A percentile compares a stretch with the other conserved stretches of the same genome.
Evolutionary conservation across 768 basidiomycete species (phyloP).

Genomic region (Tephrocybe rancida): DNA sequence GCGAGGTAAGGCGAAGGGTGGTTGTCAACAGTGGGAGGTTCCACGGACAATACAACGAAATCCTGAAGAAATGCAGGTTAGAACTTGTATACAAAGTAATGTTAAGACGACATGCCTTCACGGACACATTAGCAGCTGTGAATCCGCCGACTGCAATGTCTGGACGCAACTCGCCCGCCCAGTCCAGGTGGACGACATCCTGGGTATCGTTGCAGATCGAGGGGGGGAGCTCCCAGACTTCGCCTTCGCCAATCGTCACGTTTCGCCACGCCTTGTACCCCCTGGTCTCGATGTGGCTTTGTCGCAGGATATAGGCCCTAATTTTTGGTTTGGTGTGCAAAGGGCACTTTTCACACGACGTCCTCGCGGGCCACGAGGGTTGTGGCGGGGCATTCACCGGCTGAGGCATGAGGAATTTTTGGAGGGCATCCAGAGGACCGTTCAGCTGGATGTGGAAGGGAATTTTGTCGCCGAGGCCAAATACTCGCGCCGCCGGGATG

Average conservation of each 20-base stretch:
- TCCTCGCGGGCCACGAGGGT: slow-evolving; percentile 19
- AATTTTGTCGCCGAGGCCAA: slow-evolving; percentile 55
- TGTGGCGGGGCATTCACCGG: slow-evolving; percentile 9
- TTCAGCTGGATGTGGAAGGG: slow-evolving; percentile 68
- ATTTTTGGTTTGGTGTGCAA: slow-evolving; percentile 26
- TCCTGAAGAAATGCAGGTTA: slow-evolving; percentile 42
- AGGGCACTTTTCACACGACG: slow-evolving; percentile 8
- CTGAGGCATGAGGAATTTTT: slow-evolving; percentile 40
- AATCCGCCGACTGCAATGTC: slow-evolving; percentile 49
- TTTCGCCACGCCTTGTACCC: slow-evolving; percentile 40
- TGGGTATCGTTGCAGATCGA: slow-evolving; percentile 17
- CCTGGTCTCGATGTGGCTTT: slow-evolving; percentile 39
- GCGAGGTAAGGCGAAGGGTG: slow-evolving; percentile 32
- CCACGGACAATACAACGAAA: slow-evolving; percentile 52
- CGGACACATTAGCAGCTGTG: slow-evolving; percentile 39
- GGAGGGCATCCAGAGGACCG: slow-evolving; percentile 46
- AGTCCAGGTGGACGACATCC: slow-evolving; percentile 48
- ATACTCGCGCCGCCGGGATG: slow-evolving; percentile 57
- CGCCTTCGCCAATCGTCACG: slow-evolving; percentile 48
- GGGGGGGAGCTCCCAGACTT: slow-evolving; percentile 47
- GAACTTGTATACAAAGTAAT: background rate
- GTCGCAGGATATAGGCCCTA: slow-evolving; percentile 56
- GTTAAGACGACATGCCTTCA: slow-evolving; percentile 34
- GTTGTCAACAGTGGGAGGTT: slow-evolving; percentile 33
- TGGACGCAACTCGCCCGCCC: slow-evolving; percentile 57